Evolutionary conservation across 2,329 filamentous ascomycete genomes (phyloP).

Genomic region (Emmonsiellopsis sp.): DNA sequence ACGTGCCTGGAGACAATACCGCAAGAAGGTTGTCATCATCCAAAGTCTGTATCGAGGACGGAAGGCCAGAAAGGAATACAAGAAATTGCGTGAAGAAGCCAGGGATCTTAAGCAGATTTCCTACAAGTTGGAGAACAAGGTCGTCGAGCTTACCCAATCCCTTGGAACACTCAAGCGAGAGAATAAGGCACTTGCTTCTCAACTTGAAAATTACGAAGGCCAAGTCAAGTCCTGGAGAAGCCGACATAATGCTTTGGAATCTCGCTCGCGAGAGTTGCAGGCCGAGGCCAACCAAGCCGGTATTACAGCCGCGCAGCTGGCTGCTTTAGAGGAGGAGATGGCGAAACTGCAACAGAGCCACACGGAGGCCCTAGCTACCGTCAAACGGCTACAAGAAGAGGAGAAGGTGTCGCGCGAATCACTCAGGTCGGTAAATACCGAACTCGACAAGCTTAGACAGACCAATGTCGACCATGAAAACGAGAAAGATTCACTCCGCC

Average conservation of each 20-base stretch:
- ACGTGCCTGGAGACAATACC: conserved; percentile 75
- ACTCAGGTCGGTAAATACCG: conserved; percentile 65
- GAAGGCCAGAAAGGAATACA: conserved; percentile 72
- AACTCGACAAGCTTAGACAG: conserved; percentile 70
- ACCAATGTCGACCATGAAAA: conserved; percentile 67
- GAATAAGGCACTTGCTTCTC: conserved; percentile 79
- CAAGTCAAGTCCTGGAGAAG: conserved; percentile 96
- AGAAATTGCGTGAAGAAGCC: conserved; percentile 84
- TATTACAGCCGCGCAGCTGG: conserved; percentile 81
- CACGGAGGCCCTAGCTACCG: conserved; percentile 80
- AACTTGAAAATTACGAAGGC: conserved; percentile 91
- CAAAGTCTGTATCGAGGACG: conserved; percentile 91
- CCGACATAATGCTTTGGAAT: conserved; percentile 81
- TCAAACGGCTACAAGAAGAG: conserved; percentile 91
- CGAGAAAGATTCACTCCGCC: conserved; percentile 75
- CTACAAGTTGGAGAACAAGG: conserved; percentile 99
- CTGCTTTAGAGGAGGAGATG: conserved; percentile 93
- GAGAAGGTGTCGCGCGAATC: conserved; percentile 78
- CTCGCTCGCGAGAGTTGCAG: conserved; percentile 85
- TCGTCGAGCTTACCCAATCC: conserved; percentile 92
- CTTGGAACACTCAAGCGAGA: conserved; percentile 86
- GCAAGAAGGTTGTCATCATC: conserved; percentile 77
- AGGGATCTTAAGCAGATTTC: conserved; percentile 98
- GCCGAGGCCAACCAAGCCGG: conserved; percentile 95
- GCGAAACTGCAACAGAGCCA: conserved; percentile 79